A percentile compares a stretch with the other conserved stretches of the same genome.
phyloP scores from a whole-genome alignment of 2,329 filamentous ascomycete genomes.

The Fulvia fulva region DNA sequence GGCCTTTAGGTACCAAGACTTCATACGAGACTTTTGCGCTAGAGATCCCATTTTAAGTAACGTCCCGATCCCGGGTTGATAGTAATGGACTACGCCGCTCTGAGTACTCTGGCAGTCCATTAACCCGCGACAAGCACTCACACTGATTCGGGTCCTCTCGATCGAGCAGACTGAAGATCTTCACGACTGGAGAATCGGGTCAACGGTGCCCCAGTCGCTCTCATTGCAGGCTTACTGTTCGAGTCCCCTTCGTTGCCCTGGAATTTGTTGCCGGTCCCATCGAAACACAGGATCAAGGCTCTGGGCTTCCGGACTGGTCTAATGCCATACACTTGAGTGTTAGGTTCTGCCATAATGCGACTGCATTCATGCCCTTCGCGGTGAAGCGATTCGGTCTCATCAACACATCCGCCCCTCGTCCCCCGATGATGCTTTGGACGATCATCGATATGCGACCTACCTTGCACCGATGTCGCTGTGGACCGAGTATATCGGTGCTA shows the following conservation, averaged over 20 bases:
- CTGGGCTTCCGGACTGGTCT: background rate
- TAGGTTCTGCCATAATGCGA: background rate
- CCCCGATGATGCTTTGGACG: too few species aligned
- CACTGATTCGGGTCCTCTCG: conserved; percentile 57
- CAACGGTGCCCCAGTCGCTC: background rate
- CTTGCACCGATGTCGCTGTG: too few species aligned
- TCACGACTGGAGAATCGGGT: conserved; percentile 45
- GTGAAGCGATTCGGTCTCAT: too few species aligned
- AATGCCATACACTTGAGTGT: background rate
- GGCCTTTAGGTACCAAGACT: conserved; percentile 66
- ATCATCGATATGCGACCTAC: too few species aligned
- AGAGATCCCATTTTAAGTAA: conserved; percentile 62
- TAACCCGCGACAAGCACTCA: conserved; percentile 28
- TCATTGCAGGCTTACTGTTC: background rate
- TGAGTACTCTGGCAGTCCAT: background rate
- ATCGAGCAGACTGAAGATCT: conserved; percentile 70
- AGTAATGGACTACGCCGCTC: conserved; percentile 50
- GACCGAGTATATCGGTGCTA: too few species aligned
- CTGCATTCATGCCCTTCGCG: too few species aligned
- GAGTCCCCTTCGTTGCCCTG: conserved; percentile 4
- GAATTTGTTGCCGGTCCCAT: conserved; percentile 5
- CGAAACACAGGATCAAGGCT: conserved; percentile 6
- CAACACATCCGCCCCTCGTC: too few species aligned
- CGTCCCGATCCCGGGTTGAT: conserved; percentile 68
- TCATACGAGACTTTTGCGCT: conserved; percentile 57